phyloP scores from a whole-genome alignment of 169 alveolate species.

The Theileria annulata region DNA sequence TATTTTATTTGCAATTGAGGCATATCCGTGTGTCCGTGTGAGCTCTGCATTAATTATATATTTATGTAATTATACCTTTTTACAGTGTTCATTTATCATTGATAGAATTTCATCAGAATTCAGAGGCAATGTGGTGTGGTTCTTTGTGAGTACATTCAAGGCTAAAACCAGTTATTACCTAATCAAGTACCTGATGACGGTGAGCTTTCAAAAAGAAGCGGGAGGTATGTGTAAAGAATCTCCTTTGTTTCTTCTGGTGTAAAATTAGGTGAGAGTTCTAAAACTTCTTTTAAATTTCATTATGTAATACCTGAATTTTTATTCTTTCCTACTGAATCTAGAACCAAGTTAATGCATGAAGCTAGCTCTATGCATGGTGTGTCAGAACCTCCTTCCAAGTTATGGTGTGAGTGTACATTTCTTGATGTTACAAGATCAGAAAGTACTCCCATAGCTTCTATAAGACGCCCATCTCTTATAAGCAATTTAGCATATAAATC shows the following conservation, averaged over 20 bases:
- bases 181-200: conserved; percentile 54
- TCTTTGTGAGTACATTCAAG: conserved; percentile 56
- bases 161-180: conserved; percentile 15
- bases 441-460: conserved; percentile 59
- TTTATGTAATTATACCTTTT: conserved; percentile 18
- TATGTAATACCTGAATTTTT: neutral
- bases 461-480: conserved; percentile 38
- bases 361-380: conserved; percentile 36
- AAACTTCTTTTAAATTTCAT: neutral
- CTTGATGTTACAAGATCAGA: conserved; percentile 28
- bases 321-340: conserved; percentile 23
- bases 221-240: conserved; percentile 37
- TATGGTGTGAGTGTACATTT: neutral
- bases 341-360: conserved; percentile 38
- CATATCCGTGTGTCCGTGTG: conserved; percentile 20
- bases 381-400: neutral
- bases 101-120: conserved; percentile 47
- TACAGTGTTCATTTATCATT: conserved; percentile 40
- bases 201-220: conserved; percentile 49
- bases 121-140: conserved; percentile 54
- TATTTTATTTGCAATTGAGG: conserved; percentile 42
- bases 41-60: neutral
- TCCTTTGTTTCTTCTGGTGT: conserved; percentile 29
- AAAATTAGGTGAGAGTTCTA: conserved; percentile 4
- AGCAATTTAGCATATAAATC: conserved; percentile 57